Evolutionary conservation across 1,284 basidiomycete genomes (phyloP), one percentile per base, ranked within the genome.

Genomic region (Agaricales sp.): DNA sequence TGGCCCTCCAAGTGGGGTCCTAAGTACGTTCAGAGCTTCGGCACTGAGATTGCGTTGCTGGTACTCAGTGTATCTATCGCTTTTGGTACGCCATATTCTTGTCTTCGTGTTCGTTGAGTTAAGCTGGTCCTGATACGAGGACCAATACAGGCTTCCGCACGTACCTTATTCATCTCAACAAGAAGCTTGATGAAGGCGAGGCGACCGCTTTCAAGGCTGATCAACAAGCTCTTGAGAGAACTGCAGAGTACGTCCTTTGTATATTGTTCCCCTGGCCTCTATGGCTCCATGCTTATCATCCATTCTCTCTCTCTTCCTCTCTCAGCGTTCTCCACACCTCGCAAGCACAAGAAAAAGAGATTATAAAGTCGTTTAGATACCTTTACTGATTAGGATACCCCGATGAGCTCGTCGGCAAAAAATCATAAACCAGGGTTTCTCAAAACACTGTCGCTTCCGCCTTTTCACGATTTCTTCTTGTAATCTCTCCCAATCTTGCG

Each of bases 1-100:
- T 57, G 55, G 54, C 50, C 54, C 3, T 37, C 54, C 1, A 50
- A 52, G 16, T 57, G 55, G 55, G 55, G 53, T 13, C 43, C 38
- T 4, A 55, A 46, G 18, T 56, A 56, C 43, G 52, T 52, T 52
- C 53, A 53, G 38, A 51, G 51, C 23, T 56, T 57, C 47, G 46
- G 43, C n/a, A 55, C 51, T 6, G 52, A 57, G 46, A 53, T 57
- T 37, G 51, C 49, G 35, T 44, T 57, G 37, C 37, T 56, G 38
- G 43, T 52, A 6, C 43, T 54, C 22, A 53, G 53, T 48, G 43
- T 57, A 20, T 26, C 39, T 2, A 56, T 57, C 25, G 56, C 50
- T 8, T 53, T 54, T 20, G 54, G 56, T 57, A 22, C 4, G 49
- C 47, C 12, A 14, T 4, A 13, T 24, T 13, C 25, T 30, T 22